Percentiles rank a stretch among this genome's conserved stretches.
phyloP scores from a whole-genome alignment of 2,329 filamentous ascomycete species.

The Penicillium sp. region DNA sequence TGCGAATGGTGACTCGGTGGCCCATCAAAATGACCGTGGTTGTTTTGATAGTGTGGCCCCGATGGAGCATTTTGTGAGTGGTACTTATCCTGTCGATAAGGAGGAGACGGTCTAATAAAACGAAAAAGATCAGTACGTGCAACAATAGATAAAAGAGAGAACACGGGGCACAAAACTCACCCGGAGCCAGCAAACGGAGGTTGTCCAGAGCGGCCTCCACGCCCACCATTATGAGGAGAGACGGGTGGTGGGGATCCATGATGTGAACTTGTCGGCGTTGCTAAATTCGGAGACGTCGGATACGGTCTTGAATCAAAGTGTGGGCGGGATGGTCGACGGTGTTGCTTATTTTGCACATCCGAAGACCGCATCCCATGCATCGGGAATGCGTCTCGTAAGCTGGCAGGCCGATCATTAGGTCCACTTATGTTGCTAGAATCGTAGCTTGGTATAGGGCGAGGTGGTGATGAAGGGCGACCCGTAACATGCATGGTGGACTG shows the following conservation, averaged over 20 bases:
- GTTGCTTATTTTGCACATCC: constrained; percentile 29
- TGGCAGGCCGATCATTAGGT: constrained; percentile 30
- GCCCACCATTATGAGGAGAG: constrained; percentile 55
- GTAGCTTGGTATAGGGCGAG: constrained; percentile 31
- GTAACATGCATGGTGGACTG: constrained; percentile 28
- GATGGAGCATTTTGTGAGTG: constrained; percentile 50
- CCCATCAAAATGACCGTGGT: constrained; percentile 48
- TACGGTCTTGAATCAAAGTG: constrained; percentile 47
- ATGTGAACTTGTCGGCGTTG: constrained; percentile 51
- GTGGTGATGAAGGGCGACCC: constrained; percentile 32
- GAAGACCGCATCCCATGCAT: constrained; percentile 33
- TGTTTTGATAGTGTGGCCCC: constrained; percentile 52
- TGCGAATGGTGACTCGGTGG: constrained; percentile 49
- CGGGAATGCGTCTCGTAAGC: constrained; percentile 32
- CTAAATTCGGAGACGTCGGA: constrained; percentile 57
- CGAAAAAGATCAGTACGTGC: constrained; percentile 31
- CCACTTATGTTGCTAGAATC: constrained; percentile 30
- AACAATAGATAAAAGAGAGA: constrained; percentile 3
- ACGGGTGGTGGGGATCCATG: constrained; percentile 59
- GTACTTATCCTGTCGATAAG: constrained; percentile 56
- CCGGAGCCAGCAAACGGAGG: constrained; percentile 43
- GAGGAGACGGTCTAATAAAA: constrained; percentile 57
- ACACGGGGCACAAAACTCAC: constrained; percentile 38
- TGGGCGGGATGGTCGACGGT: constrained; percentile 38
- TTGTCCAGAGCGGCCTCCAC: constrained; percentile 52